These are phyloP conservation scores for Westerdykella sp. DNA, from an alignment of 2,329 filamentous ascomycete genomes.

Conservation along the genomic window DNA sequence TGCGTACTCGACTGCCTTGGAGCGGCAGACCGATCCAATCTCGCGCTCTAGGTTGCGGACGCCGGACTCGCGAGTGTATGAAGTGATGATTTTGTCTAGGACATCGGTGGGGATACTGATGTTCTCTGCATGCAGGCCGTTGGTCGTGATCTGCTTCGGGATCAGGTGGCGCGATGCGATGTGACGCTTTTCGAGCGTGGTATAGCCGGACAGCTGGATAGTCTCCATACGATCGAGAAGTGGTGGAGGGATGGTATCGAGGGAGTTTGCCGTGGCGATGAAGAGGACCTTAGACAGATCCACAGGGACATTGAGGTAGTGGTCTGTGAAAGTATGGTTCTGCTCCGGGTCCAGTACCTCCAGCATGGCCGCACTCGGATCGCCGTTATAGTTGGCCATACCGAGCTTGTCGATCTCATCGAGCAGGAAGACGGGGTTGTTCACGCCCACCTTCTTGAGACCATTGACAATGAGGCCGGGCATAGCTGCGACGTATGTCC, in stretches of 20 bases:
- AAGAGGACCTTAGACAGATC: slow-evolving; percentile 96
- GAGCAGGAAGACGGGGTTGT: slow-evolving; percentile 90
- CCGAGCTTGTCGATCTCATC: slow-evolving; percentile 99
- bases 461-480: slow-evolving; percentile 91
- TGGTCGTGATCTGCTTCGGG: slow-evolving; percentile 88
- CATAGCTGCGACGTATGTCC: slow-evolving; percentile 99
- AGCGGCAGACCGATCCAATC: slow-evolving; percentile 87
- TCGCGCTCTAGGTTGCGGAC: slow-evolving; percentile 95
- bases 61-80: slow-evolving; percentile 92
- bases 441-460: slow-evolving; percentile 88
- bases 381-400: slow-evolving; percentile 83
- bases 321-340: slow-evolving; percentile 89
- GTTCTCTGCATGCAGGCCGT: slow-evolving; percentile 72
- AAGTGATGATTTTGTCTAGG: slow-evolving; percentile 89
- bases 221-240: slow-evolving; percentile 96
- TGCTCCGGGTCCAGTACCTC: slow-evolving; percentile 97
- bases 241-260: slow-evolving; percentile 92
- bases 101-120: slow-evolving; percentile 75
- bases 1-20: slow-evolving; percentile 91
- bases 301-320: slow-evolving; percentile 93
- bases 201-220: slow-evolving; percentile 89
- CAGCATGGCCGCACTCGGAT: slow-evolving; percentile 94
- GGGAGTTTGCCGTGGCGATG: slow-evolving; percentile 90
- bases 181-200: slow-evolving; percentile 91
- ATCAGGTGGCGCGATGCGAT: slow-evolving; percentile 92